These are phyloP conservation scores for Euphorbia peplus DNA, from an alignment of 345 rosid species.

Conservation along the genomic window DNA sequence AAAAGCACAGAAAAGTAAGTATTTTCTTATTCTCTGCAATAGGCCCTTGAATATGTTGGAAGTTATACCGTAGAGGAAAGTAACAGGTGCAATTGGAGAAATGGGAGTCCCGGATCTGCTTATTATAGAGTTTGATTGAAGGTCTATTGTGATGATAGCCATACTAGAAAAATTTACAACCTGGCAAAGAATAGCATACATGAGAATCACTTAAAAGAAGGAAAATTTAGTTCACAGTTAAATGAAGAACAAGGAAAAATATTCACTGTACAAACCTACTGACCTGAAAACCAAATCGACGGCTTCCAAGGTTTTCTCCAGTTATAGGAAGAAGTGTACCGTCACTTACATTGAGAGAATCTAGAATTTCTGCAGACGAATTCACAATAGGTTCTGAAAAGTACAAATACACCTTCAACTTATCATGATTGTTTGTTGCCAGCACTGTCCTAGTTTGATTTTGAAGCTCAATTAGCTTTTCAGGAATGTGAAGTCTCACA, in stretches of 20 bases:
- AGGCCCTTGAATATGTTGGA: constrained; percentile 8
- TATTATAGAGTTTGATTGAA: constrained; percentile 46
- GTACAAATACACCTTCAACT: constrained; percentile 68
- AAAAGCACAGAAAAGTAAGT: neutral
- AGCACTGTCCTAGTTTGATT: constrained; percentile 62
- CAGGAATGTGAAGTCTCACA: constrained; percentile 65
- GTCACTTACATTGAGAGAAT: constrained; percentile 45
- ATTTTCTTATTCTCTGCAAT: neutral
- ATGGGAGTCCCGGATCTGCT: constrained; percentile 73
- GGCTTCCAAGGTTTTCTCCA: constrained; percentile 54
- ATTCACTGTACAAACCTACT: constrained; percentile 12
- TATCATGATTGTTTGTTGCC: constrained; percentile 62
- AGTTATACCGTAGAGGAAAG: constrained; percentile 75
- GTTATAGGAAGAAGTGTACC: constrained; percentile 58
- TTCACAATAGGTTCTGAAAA: constrained; percentile 77
- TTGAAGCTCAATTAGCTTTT: constrained; percentile 60
- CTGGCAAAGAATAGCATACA: constrained; percentile 38
- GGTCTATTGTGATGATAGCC: constrained; percentile 54
- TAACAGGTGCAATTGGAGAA: constrained; percentile 67
- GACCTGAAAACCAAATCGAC: constrained; percentile 78
- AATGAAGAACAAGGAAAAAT: neutral
- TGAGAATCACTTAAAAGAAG: neutral
- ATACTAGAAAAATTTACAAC: constrained; percentile 49
- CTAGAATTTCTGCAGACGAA: constrained; percentile 58
- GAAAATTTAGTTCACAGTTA: neutral